Conservation (phyloP, 345 rosid species). For the Citrus hindsii region DNA sequence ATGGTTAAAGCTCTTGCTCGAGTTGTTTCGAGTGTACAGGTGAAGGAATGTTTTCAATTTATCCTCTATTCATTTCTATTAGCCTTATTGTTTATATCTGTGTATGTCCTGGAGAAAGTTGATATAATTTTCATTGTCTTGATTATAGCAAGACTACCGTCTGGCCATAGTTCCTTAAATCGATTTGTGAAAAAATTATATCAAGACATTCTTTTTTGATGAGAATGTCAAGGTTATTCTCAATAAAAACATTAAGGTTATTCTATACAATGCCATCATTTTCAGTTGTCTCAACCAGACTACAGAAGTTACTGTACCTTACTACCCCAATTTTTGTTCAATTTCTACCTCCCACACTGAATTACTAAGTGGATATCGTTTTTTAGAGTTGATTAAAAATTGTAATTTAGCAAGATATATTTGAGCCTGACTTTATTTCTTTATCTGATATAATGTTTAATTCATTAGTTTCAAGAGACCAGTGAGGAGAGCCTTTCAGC, state of each 20-base stretch:
- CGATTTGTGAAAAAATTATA: too few relatives aligned
- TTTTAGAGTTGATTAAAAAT: background rate
- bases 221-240: too few relatives aligned
- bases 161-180: too few relatives aligned
- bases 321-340: too few relatives aligned
- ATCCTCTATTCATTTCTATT: slow-evolving; percentile 1
- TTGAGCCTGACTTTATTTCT: slow-evolving; percentile 19
- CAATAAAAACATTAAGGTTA: too few relatives aligned
- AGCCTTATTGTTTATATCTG: background rate
- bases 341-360: too few relatives aligned
- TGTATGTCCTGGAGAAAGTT: background rate
- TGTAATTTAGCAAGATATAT: background rate
- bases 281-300: too few relatives aligned
- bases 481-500: slow-evolving; percentile 95
- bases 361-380: background rate
- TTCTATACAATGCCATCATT: too few relatives aligned
- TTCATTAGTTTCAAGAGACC: slow-evolving; percentile 78
- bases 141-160: too few relatives aligned
- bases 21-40: slow-evolving; percentile 94
- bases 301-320: too few relatives aligned
- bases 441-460: slow-evolving; percentile 17
- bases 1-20: slow-evolving; percentile 98
- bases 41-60: slow-evolving; percentile 26
- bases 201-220: too few relatives aligned
- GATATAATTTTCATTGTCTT: background rate